Evolutionary conservation across 805 yeast genomes (phyloP).

Genomic region (Yarrowia deformans): DNA sequence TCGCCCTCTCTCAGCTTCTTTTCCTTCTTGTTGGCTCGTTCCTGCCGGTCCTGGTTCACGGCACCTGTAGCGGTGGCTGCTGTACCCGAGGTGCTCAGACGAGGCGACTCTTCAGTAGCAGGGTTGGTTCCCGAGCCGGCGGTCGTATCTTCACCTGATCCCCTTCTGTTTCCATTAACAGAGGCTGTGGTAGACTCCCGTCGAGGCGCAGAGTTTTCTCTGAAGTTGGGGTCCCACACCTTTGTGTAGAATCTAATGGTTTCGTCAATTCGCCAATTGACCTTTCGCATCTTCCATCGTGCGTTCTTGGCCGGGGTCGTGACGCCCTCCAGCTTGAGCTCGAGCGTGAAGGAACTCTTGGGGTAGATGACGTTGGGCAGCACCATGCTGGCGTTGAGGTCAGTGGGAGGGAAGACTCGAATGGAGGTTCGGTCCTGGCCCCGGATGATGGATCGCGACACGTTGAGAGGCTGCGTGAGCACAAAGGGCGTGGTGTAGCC

Average conservation of each 20-base stretch:
- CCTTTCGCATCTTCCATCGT: conserved; percentile 93
- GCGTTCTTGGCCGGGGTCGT: conserved; percentile 43
- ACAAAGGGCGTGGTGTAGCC: conserved; percentile 51
- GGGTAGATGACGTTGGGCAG: conserved; percentile 92
- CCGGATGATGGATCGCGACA: conserved; percentile 77
- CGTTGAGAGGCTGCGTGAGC: conserved; percentile 67
- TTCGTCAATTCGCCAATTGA: conserved; percentile 91
- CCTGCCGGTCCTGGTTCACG: conserved; percentile 16
- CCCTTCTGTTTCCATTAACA: conserved; percentile 6
- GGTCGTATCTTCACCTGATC: background rate
- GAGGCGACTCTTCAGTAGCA: conserved; percentile 45
- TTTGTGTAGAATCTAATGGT: conserved; percentile 62
- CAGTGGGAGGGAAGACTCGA: conserved; percentile 95
- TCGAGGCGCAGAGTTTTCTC: conserved; percentile 39
- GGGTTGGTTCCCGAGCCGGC: conserved; percentile 32
- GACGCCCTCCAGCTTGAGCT: conserved; percentile 72
- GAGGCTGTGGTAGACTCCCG: conserved; percentile 37
- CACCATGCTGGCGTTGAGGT: conserved; percentile 83
- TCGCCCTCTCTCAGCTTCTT: conserved; percentile 39
- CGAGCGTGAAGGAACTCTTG: conserved; percentile 82
- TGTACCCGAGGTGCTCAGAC: conserved; percentile 47
- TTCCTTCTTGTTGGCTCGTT: conserved; percentile 32
- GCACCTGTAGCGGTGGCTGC: conserved; percentile 35
- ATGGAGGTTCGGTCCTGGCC: conserved; percentile 87
- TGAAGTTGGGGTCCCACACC: conserved; percentile 46